Base-by-base conservation (phyloP, 768 basidiomycete genomes). In the Leccinum obscurum region DNA sequence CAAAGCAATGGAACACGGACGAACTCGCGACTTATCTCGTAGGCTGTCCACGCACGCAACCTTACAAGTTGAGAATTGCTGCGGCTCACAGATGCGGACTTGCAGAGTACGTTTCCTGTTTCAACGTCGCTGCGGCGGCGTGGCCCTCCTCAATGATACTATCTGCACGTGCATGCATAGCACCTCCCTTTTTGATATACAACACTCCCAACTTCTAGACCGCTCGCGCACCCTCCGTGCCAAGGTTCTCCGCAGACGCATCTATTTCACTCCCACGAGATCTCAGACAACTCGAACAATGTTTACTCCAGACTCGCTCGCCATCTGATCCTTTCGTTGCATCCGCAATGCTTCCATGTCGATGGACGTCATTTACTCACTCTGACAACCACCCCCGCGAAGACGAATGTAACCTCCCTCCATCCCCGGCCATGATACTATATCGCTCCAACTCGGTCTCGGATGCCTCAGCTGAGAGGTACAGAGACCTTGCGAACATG, bases 41-140 rank as follows among this genome's bases (percentile, higher is more conserved):
- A 37, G 83, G 80, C 57, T 66, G 78, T 88, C 4, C 73, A 76
- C 58, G 75, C 80, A 54, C 75, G 78, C 13, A 75, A 78, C 39
- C 79, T 90, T 32, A 81, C 75, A 0, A 89, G 90, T 13, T 77
- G 81, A 46, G 77, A 75, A 13, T 86, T 92, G 66, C 67, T 92
- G 62, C 78, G 85, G 46, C 74, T 90, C 58, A 82, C 79, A n/a
- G 83, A 87, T 48, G 77, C 73, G 10, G 86, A 89, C 74, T 91
- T 50, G 78, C 80, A 41, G 70, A 69, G 89, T 90, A 62, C 50
- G 85, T 78, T 17, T 14, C 26, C 3, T 15, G 17, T 46, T 26
- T 8, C 14, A 32, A 32, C 30, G 37, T 60, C 17, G n/a, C 34
- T 44, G 52, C 55, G 28, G 1, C 28, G 28, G 28, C 28, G 13